Conservation (phyloP, 371 early-diverging fungal species). For the Blakeslea trispora region DNA sequence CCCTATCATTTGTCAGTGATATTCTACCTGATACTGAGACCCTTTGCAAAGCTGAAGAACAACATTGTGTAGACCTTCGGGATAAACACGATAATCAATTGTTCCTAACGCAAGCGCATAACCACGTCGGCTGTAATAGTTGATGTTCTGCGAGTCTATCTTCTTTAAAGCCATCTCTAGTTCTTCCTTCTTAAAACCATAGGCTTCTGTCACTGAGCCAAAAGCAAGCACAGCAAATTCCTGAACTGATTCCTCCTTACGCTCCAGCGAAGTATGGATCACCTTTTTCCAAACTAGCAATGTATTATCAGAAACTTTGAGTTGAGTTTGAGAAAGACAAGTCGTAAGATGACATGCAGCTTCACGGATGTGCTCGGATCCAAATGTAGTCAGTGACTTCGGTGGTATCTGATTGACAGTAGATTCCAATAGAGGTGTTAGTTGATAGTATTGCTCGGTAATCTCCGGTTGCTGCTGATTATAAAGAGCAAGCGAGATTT, state of each 20-base stretch:
- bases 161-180: constrained; percentile 31
- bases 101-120: constrained; percentile 69
- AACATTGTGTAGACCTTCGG: constrained; percentile 30
- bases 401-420: constrained; percentile 52
- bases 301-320: constrained; percentile 35
- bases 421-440: constrained; percentile 14
- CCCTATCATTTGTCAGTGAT: too few species aligned
- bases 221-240: constrained; percentile 62
- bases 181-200: constrained; percentile 41
- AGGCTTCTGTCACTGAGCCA: constrained; percentile 45
- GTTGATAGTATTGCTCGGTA: constrained; percentile 2
- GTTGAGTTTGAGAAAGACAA: constrained; percentile 45
- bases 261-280: constrained; percentile 59
- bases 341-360: constrained; percentile 58
- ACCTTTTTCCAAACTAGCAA: constrained; percentile 52
- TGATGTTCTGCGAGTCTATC: constrained; percentile 30
- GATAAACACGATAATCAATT: constrained; percentile 36
- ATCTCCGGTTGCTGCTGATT: constrained; percentile 8
- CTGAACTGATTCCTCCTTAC: constrained; percentile 74
- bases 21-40: constrained; percentile 34
- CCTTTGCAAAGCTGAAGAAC: constrained; percentile 29
- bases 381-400: constrained; percentile 65
- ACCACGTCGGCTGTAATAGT: constrained; percentile 62
- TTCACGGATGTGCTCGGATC: constrained; percentile 65
- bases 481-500: constrained; percentile 65